Conservation (phyloP, 163 green algal species). For the Coccomyxa subellipsoidea region DNA sequence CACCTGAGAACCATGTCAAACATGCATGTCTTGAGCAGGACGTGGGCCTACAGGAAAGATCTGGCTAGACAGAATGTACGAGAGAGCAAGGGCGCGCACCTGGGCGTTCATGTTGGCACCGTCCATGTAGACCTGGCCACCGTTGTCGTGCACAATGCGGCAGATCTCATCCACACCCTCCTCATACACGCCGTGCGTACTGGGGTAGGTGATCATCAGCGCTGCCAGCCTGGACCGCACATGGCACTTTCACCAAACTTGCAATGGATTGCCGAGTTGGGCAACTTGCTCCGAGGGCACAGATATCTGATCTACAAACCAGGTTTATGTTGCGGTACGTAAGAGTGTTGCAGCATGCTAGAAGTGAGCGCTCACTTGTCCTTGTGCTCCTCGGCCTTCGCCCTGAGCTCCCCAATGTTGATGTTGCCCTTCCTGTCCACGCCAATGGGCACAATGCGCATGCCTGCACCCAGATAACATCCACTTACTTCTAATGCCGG, state of each 20-base stretch:
- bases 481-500: neutral
- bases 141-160: conserved; percentile 89
- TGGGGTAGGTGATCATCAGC: conserved; percentile 99
- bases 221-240: conserved; percentile 67
- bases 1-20: too few relatives aligned
- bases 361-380: conserved; percentile 40
- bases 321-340: too few relatives aligned
- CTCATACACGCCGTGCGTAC: conserved; percentile 98
- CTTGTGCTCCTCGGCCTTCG: conserved; percentile 58
- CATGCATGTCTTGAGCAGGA: too few relatives aligned
- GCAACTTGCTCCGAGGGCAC: too few relatives aligned
- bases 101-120: conserved; percentile 99
- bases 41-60: too few relatives aligned
- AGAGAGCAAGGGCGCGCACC: conserved; percentile 35
- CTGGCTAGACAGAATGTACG: too few relatives aligned
- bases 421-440: conserved; percentile 87
- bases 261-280: too few relatives aligned
- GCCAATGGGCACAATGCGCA: conserved; percentile 62
- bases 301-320: too few relatives aligned
- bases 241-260: too few relatives aligned
- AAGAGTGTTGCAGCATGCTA: neutral
- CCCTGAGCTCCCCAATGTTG: conserved; percentile 88
- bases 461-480: neutral
- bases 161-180: conserved; percentile 96
- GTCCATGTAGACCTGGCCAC: conserved; percentile 99